phyloP scores from a whole-genome alignment of 1,284 basidiomycete genomes.

The Ganoderma lingzhi region DNA sequence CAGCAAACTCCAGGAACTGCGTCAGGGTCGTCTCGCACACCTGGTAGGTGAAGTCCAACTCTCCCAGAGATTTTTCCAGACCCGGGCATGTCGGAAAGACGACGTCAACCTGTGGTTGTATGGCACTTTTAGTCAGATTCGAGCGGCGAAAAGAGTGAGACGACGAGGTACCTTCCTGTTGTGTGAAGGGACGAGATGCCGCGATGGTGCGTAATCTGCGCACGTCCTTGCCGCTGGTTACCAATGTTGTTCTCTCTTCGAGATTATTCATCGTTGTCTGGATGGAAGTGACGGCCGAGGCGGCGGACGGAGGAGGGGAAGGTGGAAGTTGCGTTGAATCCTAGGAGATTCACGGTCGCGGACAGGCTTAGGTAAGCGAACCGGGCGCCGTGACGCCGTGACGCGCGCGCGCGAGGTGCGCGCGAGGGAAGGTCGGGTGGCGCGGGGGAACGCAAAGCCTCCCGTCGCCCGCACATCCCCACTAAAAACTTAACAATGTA shows the following conservation, averaged over 20 bases:
- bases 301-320: conserved; percentile 1
- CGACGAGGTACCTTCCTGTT: conserved; percentile 24
- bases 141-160: background rate
- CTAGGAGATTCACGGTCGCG: too few species aligned
- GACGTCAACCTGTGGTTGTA: conserved; percentile 58
- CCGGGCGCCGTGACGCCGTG: too few species aligned
- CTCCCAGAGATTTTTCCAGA: conserved; percentile 47
- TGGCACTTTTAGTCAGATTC: background rate
- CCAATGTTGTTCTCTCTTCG: conserved; percentile 1
- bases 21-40: conserved; percentile 50
- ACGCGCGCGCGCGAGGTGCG: too few species aligned
- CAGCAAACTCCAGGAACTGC: conserved; percentile 49
- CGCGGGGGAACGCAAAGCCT: too few species aligned
- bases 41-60: conserved; percentile 51
- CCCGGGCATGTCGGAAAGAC: conserved; percentile 53
- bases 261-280: background rate
- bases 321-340: background rate
- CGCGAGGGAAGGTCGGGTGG: too few species aligned
- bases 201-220: conserved; percentile 16
- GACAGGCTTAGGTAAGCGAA: too few species aligned
- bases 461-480: too few species aligned
- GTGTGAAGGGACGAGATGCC: conserved; percentile 28
- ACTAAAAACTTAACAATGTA: too few species aligned
- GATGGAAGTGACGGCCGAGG: background rate
- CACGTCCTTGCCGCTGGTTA: background rate